These are phyloP conservation scores for Cyclotella atomus DNA, from an alignment of 108 stramenopile genomes.

Conservation along the genomic window DNA sequence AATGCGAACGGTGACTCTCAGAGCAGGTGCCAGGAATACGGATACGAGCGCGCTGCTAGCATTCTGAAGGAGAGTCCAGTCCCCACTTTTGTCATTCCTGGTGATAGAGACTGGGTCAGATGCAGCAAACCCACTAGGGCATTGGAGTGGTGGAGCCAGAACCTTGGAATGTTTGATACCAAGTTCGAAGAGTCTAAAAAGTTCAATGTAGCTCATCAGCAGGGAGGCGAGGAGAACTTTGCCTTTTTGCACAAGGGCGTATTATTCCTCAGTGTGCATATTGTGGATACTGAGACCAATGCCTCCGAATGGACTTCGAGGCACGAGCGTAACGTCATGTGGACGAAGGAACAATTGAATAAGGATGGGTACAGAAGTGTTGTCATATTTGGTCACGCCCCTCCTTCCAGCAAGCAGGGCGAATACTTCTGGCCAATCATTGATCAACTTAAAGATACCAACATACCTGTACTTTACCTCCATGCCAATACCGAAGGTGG, in stretches of 20 bases:
- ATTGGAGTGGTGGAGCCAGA: constrained; percentile 57
- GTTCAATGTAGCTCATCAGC: constrained; percentile 47
- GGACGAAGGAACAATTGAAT: constrained; percentile 58
- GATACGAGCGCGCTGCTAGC: constrained; percentile 51
- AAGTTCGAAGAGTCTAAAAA: constrained; percentile 28
- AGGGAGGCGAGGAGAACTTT: constrained; percentile 62
- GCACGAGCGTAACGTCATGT: constrained; percentile 63
- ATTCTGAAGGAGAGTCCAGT: constrained; percentile 56
- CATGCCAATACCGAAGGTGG: constrained; percentile 64
- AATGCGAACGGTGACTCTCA: constrained; percentile 65
- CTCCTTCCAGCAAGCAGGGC: constrained; percentile 55
- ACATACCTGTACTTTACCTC: constrained; percentile 68
- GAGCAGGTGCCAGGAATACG: constrained; percentile 57
- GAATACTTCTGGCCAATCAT: constrained; percentile 60
- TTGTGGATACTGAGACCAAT: constrained; percentile 60
- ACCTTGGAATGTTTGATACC: constrained; percentile 59
- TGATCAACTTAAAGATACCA: constrained; percentile 34
- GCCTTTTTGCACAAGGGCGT: constrained; percentile 70
- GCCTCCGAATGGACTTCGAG: constrained; percentile 50
- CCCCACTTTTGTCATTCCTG: constrained; percentile 72
- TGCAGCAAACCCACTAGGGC: constrained; percentile 47
- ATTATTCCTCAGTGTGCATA: constrained; percentile 71
- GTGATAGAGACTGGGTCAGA: constrained; percentile 76
- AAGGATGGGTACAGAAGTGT: constrained; percentile 56
- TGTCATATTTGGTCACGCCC: constrained; percentile 79